Conservation (phyloP, 2,329 filamentous ascomycete species). For the Acrocalymma vagum region DNA sequence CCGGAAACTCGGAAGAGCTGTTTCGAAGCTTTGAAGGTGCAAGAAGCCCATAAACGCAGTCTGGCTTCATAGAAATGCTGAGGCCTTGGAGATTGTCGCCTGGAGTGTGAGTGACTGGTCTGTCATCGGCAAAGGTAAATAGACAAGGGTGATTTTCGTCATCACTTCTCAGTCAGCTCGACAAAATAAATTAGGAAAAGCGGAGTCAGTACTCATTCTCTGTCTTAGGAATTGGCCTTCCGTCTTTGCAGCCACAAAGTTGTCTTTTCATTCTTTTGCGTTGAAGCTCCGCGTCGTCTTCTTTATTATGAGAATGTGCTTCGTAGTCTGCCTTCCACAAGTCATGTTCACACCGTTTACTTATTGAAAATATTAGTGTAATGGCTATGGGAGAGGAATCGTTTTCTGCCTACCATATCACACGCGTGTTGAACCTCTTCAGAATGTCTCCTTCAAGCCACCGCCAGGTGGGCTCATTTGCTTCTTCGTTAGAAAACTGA, state of each 20-base stretch:
- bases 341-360: constrained; percentile 7
- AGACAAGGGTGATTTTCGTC: constrained; percentile 8
- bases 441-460: constrained; percentile 4
- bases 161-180: constrained; percentile 5
- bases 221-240: neutral
- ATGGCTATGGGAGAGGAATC: no score
- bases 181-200: neutral
- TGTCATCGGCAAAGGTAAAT: constrained; percentile 6
- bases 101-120: constrained; percentile 2
- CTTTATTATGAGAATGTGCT: neutral
- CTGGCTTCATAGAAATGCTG: constrained; percentile 20
- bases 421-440: constrained; percentile 6
- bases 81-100: constrained; percentile 5
- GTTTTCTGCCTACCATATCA: constrained; percentile 5
- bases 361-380: constrained; percentile 1
- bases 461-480: constrained; percentile 18
- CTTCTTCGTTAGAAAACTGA: neutral
- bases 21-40: constrained; percentile 1
- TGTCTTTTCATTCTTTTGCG: constrained; percentile 1
- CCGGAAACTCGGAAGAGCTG: constrained; percentile 4
- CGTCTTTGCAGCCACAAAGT: constrained; percentile 1
- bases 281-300: constrained; percentile 1
- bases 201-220: neutral
- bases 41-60: constrained; percentile 17
- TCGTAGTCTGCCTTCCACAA: constrained; percentile 6